Conservation (phyloP, 2,329 filamentous ascomycete genomes). For the Epichloe typhina region DNA sequence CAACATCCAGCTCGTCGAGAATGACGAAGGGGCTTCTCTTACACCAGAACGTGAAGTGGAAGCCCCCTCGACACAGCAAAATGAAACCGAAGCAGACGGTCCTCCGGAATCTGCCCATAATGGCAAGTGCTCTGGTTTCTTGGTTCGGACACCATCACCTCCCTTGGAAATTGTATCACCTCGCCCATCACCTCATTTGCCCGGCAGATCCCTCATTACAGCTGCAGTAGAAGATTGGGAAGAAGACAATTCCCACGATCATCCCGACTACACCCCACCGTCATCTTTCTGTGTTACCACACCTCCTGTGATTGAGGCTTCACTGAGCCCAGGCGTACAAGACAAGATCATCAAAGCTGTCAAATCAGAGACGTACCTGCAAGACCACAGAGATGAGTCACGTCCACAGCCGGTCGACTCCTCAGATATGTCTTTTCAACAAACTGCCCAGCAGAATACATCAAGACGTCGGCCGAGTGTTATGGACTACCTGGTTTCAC, state of each 20-base stretch:
- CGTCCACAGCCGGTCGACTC: slow-evolving; percentile 2
- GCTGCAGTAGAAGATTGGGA: slow-evolving; percentile 7
- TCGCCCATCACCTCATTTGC: not conserved
- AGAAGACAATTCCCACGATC: slow-evolving; percentile 1
- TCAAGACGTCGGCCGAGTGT: slow-evolving; percentile 9
- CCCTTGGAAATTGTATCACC: slow-evolving; percentile 1
- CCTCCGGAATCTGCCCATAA: not conserved
- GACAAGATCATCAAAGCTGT: not conserved
- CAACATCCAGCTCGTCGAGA: not conserved
- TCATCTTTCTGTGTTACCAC: slow-evolving; percentile 3
- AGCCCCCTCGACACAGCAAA: not conserved
- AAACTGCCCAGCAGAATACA: not conserved
- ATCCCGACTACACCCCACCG: slow-evolving; percentile 1
- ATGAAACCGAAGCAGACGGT: not conserved
- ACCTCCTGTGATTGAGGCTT: not conserved
- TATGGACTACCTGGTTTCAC: slow-evolving; percentile 10
- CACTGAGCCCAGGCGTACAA: not conserved
- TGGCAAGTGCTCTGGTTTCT: not conserved
- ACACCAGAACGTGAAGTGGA: not conserved
- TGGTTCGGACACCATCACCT: not conserved
- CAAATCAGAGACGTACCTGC: not conserved
- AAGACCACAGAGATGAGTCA: not conserved
- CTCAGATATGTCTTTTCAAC: slow-evolving; percentile 4
- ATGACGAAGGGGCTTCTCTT: slow-evolving; percentile 1
- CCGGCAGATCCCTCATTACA: not conserved